These are phyloP conservation scores for Suillus plorans DNA, from an alignment of 768 basidiomycete genomes.

Conservation along the genomic window DNA sequence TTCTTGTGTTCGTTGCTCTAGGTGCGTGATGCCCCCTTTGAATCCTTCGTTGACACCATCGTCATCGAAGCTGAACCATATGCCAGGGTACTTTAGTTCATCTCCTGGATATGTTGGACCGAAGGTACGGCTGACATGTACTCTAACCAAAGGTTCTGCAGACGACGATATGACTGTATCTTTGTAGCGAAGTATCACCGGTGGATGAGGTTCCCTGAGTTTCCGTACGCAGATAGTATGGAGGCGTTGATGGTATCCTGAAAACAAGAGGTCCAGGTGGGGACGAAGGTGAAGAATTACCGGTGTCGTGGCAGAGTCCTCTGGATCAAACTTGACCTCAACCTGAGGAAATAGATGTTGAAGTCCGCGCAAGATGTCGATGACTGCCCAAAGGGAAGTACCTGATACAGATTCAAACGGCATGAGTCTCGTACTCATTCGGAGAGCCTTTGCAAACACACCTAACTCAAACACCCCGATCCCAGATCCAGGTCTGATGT, in stretches of 20 bases:
- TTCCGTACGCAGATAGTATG: constrained; percentile 75
- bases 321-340: constrained; percentile 80
- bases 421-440: neutral
- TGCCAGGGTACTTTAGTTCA: constrained; percentile 76
- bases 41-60: constrained; percentile 58
- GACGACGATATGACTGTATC: constrained; percentile 60
- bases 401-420: constrained; percentile 39
- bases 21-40: constrained; percentile 41
- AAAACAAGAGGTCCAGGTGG: constrained; percentile 84
- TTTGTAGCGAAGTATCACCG: constrained; percentile 68
- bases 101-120: constrained; percentile 83
- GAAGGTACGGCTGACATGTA: constrained; percentile 69
- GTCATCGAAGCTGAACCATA: constrained; percentile 84
- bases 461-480: constrained; percentile 80
- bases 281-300: constrained; percentile 78
- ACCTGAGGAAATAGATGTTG: constrained; percentile 77
- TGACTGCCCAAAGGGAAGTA: constrained; percentile 73
- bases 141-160: constrained; percentile 58
- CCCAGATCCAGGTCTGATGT: constrained; percentile 72
- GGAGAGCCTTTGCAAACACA: constrained; percentile 23
- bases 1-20: constrained; percentile 71
- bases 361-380: constrained; percentile 64
- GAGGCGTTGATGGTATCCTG: constrained; percentile 73
- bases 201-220: constrained; percentile 65
- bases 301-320: constrained; percentile 66